phyloP scores from a whole-genome alignment of 805 yeast species.

The Metahyphopichia silvanorum region DNA sequence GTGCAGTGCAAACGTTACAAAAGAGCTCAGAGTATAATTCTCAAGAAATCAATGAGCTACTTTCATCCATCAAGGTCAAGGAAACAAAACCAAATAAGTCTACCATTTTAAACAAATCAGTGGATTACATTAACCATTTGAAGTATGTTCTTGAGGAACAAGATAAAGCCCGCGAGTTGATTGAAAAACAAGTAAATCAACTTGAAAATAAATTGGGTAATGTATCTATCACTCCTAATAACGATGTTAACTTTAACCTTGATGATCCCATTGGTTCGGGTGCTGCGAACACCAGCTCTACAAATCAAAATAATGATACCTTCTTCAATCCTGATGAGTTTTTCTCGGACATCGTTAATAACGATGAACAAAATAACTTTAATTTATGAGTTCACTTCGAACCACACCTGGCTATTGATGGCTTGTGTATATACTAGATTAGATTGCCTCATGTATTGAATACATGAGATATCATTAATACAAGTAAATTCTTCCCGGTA shows the following conservation, averaged over 20 bases:
- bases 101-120: constrained; percentile 70
- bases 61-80: constrained; percentile 42
- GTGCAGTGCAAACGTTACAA: constrained; percentile 42
- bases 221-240: constrained; percentile 1
- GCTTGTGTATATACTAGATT: too few relatives aligned
- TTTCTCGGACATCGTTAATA: constrained; percentile 18
- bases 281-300: not conserved
- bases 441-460: too few relatives aligned
- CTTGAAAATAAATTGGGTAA: constrained; percentile 8
- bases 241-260: constrained; percentile 3
- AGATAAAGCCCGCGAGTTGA: constrained; percentile 40
- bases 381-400: not conserved
- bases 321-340: constrained; percentile 24
- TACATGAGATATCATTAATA: too few relatives aligned
- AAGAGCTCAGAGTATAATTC: constrained; percentile 26
- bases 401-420: too few relatives aligned
- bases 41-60: constrained; percentile 32
- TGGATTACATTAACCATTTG: constrained; percentile 72
- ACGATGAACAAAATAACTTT: not conserved
- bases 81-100: constrained; percentile 83
- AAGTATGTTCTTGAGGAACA: constrained; percentile 59
- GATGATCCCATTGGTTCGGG: not conserved
- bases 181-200: constrained; percentile 25
- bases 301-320: constrained; percentile 7
- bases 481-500: too few relatives aligned